These are phyloP conservation scores for Prunus kanzakura DNA, from an alignment of 306 rosid species.

Conservation along the genomic window DNA sequence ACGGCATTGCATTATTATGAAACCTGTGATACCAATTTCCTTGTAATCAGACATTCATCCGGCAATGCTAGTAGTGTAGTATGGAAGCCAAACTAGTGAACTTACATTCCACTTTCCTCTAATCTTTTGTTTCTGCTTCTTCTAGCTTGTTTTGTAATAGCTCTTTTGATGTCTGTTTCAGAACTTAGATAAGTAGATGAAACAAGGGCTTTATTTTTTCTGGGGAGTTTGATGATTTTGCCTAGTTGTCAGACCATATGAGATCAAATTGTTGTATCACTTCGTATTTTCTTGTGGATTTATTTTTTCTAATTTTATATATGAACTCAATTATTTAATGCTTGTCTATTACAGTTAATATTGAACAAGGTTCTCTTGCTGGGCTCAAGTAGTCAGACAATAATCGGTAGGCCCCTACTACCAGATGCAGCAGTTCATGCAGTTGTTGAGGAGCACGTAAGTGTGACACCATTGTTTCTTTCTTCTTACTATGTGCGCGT, in stretches of 20 bases:
- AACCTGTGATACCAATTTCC: too few relatives aligned
- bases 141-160: not conserved
- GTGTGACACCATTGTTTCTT: conserved; percentile 22
- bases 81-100: not conserved
- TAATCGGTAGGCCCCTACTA: conserved; percentile 78
- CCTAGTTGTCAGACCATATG: not conserved
- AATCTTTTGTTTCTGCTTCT: not conserved
- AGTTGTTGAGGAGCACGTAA: conserved; percentile 93
- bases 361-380: conserved; percentile 76
- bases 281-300: not conserved
- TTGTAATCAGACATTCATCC: not conserved
- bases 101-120: not conserved
- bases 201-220: not conserved
- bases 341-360: conserved; percentile 58
- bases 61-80: not conserved
- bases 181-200: not conserved
- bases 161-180: not conserved
- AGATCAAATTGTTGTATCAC: not conserved
- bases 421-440: conserved; percentile 86
- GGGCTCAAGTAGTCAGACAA: conserved; percentile 76
- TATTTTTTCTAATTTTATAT: not conserved
- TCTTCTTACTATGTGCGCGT: not conserved
- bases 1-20: too few relatives aligned
- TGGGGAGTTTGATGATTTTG: not conserved
- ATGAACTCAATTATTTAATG: conserved; percentile 4